Evolutionary conservation across 2,329 filamentous ascomycete species (phyloP), one percentile per base, ranked within the genome.

Genomic region (Incumbomyces delicatus): DNA sequence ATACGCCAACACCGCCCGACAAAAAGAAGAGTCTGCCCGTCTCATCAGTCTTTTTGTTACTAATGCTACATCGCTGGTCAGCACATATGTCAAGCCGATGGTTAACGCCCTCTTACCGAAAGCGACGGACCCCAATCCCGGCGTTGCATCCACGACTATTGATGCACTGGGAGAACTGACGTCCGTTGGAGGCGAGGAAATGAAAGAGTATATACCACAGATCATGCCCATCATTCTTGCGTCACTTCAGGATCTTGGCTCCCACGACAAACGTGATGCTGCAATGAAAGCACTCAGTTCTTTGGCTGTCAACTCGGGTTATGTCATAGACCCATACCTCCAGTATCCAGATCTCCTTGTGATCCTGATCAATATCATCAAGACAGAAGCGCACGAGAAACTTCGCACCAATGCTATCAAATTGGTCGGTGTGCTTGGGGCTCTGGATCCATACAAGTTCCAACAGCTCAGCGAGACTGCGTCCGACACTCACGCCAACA

Each of bases 1-100:
- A 58, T 96, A 95, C 59, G 94, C 92, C 6, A 94, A 94, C 62
- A 92, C 90, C 43, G 78, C 90, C 6, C 80, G 87, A 39, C 94
- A 90, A 66, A 96, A 96, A 65, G 90, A 96, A 66, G 92, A 98
- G 64, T 95, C 89, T 58, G 89, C 92, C 8, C 89, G 88, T 61
- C 73, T 98, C 2, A 83, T 98, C 52, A 94, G 89, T 57, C 78
- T 96, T 47, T 78, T 98, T 33, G 90, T 96, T 6, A 84, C 88
- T 53, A 94, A 95, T 60, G 90, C 92, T 0, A 90, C 94, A 50
- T 84, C 83, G 46, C 75, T 98, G 11, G 94, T 98, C 62, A 90
- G 90, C 63, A 90, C 92, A 2, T 96, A 96, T 58, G 92, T 98
- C 38, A 88, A 95, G 59, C 88, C 92, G 1, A 96, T 98, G 78